These are phyloP conservation scores for Reutealis trisperma DNA, from an alignment of 345 rosid genomes.

Conservation along the genomic window DNA sequence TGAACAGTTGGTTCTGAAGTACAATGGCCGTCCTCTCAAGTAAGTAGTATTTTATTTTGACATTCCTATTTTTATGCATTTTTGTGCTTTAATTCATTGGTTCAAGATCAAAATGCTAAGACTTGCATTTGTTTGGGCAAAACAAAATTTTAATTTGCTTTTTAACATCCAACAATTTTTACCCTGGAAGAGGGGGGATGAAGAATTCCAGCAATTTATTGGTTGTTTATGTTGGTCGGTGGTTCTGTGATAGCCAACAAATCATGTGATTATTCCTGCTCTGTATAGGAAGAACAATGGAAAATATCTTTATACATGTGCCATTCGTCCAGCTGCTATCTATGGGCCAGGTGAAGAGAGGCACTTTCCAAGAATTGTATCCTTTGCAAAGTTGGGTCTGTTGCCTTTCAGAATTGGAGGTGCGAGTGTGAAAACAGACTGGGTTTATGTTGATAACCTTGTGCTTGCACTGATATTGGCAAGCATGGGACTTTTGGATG, in stretches of 20 bases:
- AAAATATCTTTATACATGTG: conserved; percentile 68
- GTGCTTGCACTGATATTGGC: conserved; percentile 76
- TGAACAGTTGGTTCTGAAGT: conserved; percentile 79
- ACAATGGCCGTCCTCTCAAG: conserved; percentile 72
- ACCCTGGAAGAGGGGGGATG: not conserved
- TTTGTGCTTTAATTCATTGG: not conserved
- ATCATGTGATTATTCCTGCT: conserved; percentile 8
- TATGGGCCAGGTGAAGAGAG: conserved; percentile 96
- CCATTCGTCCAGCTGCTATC: conserved; percentile 89
- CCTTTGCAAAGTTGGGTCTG: conserved; percentile 69
- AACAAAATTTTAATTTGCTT: not conserved
- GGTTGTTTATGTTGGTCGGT: not conserved
- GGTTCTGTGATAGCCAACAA: not conserved
- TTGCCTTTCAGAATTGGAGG: conserved; percentile 63
- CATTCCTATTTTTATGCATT: not conserved
- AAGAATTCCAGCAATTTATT: not conserved
- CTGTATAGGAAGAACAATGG: conserved; percentile 53
- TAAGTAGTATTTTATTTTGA: conserved; percentile 35
- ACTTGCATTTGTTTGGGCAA: not conserved
- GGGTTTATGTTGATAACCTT: conserved; percentile 88
- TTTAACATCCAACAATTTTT: not conserved
- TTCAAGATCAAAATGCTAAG: too few species aligned
- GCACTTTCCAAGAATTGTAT: conserved; percentile 82
- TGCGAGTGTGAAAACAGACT: conserved; percentile 72
- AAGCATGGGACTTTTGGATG: conserved; percentile 89